These are phyloP conservation scores for Phalaenopsis hybrid DNA, from an alignment of 116 monocot species.

Conservation along the genomic window DNA sequence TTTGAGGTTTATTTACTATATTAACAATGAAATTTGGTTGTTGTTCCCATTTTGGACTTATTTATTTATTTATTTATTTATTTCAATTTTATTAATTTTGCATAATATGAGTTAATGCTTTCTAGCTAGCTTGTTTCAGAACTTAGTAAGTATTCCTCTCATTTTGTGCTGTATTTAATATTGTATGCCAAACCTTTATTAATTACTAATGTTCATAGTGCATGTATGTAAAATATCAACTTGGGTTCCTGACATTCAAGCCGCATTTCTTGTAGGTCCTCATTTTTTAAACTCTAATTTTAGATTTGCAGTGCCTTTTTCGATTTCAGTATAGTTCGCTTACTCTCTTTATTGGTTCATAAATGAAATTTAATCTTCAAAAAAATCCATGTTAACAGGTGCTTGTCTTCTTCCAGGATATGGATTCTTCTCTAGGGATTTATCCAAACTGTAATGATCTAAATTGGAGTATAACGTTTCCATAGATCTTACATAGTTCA, in stretches of 20 bases:
- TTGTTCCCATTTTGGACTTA: not conserved
- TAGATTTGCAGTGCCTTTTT: too few species aligned
- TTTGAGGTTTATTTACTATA: conserved; percentile 39
- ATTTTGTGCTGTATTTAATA: not conserved
- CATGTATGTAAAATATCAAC: not conserved
- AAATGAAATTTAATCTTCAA: not conserved
- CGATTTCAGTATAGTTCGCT: not conserved
- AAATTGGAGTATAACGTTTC: too few species aligned
- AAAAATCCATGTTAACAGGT: not conserved
- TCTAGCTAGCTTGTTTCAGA: not conserved
- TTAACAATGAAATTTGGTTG: not conserved
- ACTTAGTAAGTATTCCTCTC: not conserved
- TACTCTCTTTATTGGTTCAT: not conserved
- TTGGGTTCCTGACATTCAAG: not conserved
- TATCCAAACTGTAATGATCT: not conserved
- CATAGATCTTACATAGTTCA: too few species aligned
- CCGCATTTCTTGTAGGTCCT: not conserved
- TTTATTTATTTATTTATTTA: not conserved
- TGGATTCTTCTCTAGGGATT: not conserved
- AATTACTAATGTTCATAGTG: not conserved
- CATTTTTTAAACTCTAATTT: not conserved
- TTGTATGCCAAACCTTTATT: not conserved
- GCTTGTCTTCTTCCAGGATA: not conserved
- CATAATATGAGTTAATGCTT: not conserved
- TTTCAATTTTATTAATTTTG: conserved; percentile 1